Evolutionary conservation across 106 monocot species (phyloP).

Genomic region (Allium cepa): DNA sequence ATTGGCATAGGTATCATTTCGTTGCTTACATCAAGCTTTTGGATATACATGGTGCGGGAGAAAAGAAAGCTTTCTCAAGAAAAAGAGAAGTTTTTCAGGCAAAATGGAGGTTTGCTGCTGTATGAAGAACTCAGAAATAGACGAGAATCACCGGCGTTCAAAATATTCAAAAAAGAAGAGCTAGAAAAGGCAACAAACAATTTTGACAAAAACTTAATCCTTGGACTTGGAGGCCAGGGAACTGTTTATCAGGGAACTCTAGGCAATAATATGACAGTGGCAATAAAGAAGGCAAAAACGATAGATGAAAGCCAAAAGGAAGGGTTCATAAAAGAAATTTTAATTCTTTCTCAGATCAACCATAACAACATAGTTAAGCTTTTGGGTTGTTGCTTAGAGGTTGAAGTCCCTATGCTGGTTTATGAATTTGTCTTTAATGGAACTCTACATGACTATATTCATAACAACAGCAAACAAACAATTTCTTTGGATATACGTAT

Average conservation of each 20-base stretch:
- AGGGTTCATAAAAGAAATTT: constrained; percentile 43
- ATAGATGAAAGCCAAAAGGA: constrained; percentile 35
- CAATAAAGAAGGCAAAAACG: constrained; percentile 34
- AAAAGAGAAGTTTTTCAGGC: constrained; percentile 21
- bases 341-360: constrained; percentile 36
- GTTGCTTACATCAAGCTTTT: constrained; percentile 1
- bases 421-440: constrained; percentile 39
- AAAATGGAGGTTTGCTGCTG: constrained; percentile 21
- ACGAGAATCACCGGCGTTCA: not conserved
- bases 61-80: constrained; percentile 6
- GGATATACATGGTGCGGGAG: not conserved
- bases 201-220: not conserved
- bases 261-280: constrained; percentile 6
- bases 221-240: constrained; percentile 16
- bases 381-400: constrained; percentile 42
- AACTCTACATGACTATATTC: constrained; percentile 10
- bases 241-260: constrained; percentile 32
- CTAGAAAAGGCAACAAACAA: constrained; percentile 4
- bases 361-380: constrained; percentile 29
- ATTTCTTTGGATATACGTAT: constrained; percentile 16
- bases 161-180: not conserved
- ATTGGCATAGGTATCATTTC: not conserved
- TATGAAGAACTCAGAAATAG: constrained; percentile 16
- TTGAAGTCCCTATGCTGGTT: constrained; percentile 38
- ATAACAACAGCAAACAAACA: not conserved